A percentile compares a stretch with the other conserved stretches of the same genome.
Conservation (phyloP, 352 stramenopile genomes). For the Halophytophthora batemanensis region DNA sequence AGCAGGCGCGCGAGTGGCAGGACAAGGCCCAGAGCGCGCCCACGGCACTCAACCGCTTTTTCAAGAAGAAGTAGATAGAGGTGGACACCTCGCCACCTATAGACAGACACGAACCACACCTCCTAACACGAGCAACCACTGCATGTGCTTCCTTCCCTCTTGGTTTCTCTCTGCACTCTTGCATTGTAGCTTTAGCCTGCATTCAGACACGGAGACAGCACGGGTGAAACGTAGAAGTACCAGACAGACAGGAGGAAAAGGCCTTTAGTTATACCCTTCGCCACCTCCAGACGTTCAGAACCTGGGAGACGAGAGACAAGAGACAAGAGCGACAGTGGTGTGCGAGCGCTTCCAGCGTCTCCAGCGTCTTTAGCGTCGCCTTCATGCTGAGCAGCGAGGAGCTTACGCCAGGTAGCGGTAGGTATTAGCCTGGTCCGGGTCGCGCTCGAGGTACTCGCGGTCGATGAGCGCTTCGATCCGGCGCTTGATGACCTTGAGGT, state of each 20-base stretch:
- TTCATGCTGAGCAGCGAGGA: conserved; percentile 14
- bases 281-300: too few species aligned
- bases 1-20: conserved; percentile 79
- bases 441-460: conserved; percentile 97
- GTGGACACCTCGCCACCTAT: conserved; percentile 16
- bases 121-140: not conserved
- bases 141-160: not conserved
- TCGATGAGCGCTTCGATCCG: conserved; percentile 98
- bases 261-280: too few species aligned
- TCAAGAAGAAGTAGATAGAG: conserved; percentile 68
- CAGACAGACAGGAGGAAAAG: not conserved
- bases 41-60: conserved; percentile 86
- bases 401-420: conserved; percentile 95
- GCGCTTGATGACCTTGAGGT: conserved; percentile 97
- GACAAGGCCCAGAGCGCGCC: conserved; percentile 71
- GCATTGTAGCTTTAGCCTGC: too few species aligned
- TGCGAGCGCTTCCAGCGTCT: too few species aligned
- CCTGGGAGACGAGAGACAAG: too few species aligned
- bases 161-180: too few species aligned
- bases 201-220: too few species aligned
- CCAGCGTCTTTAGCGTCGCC: too few species aligned
- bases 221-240: too few species aligned
- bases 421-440: conserved; percentile 93
- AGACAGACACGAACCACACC: conserved; percentile 6
- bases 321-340: too few species aligned